A percentile compares a stretch with the other conserved stretches of the same genome.
phyloP scores from a whole-genome alignment of 495 filamentous ascomycete species.

The Aspergillus hancockii region DNA sequence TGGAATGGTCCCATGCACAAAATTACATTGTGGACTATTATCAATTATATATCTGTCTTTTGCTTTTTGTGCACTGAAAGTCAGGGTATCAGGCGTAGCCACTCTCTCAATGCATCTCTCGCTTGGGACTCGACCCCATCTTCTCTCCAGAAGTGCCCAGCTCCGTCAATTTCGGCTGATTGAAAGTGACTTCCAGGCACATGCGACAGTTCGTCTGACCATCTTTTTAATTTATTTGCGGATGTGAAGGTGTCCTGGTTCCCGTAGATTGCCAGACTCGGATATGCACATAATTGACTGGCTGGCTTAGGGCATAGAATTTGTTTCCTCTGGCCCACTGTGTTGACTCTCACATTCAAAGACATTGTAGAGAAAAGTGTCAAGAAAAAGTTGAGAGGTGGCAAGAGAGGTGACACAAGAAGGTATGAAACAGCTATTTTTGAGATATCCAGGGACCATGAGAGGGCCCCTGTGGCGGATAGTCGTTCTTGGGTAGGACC shows the following conservation, averaged over 20 bases:
- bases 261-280: conserved; percentile 75
- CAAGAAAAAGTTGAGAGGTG: conserved; percentile 58
- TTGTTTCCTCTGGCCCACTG: conserved; percentile 25
- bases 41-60: neutral
- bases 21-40: no score
- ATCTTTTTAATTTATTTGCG: conserved; percentile 63
- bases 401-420: conserved; percentile 76
- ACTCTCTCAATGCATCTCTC: conserved; percentile 44
- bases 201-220: conserved; percentile 61
- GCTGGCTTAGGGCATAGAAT: conserved; percentile 43
- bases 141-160: conserved; percentile 85
- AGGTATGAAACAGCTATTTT: conserved; percentile 61
- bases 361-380: conserved; percentile 52
- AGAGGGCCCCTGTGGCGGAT: neutral
- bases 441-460: conserved; percentile 13
- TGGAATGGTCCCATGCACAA: neutral
- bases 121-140: conserved; percentile 58
- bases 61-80: neutral
- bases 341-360: conserved; percentile 27
- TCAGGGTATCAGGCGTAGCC: conserved; percentile 38
- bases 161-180: conserved; percentile 61
- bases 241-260: conserved; percentile 77
- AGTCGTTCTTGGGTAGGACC: conserved; percentile 20
- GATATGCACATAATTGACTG: conserved; percentile 55
- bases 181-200: conserved; percentile 45